phyloP scores from a whole-genome alignment of 2,329 filamentous ascomycete species.

The Colletotrichum sp. region DNA sequence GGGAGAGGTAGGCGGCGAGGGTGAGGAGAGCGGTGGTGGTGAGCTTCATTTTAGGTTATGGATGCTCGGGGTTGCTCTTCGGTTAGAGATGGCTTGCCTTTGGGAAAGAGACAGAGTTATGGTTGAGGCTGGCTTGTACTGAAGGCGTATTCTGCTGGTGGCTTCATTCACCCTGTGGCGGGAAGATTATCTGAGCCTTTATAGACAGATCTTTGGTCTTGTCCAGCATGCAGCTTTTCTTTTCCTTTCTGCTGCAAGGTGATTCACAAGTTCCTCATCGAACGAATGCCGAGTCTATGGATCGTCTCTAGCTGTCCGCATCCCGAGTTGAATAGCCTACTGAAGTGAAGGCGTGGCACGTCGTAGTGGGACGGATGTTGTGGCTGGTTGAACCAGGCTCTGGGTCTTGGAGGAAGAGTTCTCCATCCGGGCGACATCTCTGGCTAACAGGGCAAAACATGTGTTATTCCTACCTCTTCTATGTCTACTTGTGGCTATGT shows the following conservation, averaged over 20 bases:
- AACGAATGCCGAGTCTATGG: too few relatives aligned
- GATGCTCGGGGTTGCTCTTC: background rate
- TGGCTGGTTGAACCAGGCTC: background rate
- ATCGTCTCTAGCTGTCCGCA: too few relatives aligned
- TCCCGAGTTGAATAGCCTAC: too few relatives aligned
- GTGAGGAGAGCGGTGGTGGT: background rate
- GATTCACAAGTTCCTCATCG: too few relatives aligned
- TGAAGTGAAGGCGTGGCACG: too few relatives aligned
- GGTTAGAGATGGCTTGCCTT: background rate
- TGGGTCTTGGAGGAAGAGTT: background rate
- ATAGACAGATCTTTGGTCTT: rapidly evolving
- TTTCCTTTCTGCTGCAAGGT: too few relatives aligned
- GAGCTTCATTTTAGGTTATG: background rate
- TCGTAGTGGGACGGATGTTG: too few relatives aligned
- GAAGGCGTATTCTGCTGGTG: background rate
- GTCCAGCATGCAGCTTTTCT: background rate
- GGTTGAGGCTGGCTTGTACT: rapidly evolving
- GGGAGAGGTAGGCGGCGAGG: background rate
- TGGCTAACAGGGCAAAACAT: background rate
- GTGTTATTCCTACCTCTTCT: background rate
- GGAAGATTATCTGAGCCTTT: rapidly evolving
- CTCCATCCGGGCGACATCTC: background rate
- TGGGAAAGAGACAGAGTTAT: background rate
- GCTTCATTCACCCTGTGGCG: background rate
- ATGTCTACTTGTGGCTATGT: background rate